Base-by-base conservation (phyloP, 2,329 filamentous ascomycete species). In the Penicillium sp. region DNA sequence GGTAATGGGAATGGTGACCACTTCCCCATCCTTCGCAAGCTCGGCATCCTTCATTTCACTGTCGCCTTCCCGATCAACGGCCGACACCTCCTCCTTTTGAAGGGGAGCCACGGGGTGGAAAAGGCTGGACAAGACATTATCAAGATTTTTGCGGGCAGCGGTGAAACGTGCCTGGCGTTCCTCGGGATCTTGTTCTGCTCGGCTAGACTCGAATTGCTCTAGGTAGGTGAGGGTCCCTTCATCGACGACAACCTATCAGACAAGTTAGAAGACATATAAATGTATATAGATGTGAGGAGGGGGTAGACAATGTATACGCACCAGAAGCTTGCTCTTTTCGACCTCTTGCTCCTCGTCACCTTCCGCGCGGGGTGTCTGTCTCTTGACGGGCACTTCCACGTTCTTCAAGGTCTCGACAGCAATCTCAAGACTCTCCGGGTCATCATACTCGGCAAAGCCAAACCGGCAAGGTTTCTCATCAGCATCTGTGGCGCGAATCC, bases 391-490 rank as follows among this genome's bases (percentile, higher is more conserved):
- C 46, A 97, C 84, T 69, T 91, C 82, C 60, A 97, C 80, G 66
- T 94, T 88, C 70, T 86, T 86, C 65, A 97, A 84, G 54, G 96
- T 84, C 72, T 95, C 91, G 53, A 92, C 86, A 41, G 93, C 94
- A 42, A 88, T 88, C 71, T 88, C 86, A 63, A 99, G 80, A 62
- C 91, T 93, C 73, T 96, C 90, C 25, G 88, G 86, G 72, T 97
- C 92, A 60, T 96, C 93, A 73, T 89, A 99, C 74, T 97, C 89
- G 57, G 93, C 94, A 75, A 99, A 97, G 14, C 93, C 94, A 78
- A 97, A 97, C 60, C 87, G 88, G 74, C 88, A 87, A 53, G 87
- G 86, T 75, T 93, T 94, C 62, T 89, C 85, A 62, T 91, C 87
- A n/a, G 88, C 86, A 71, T 90, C 86, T 17, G 84, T 85, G 33